Conservation (phyloP, 441 rosid genomes). For the Syzygium syzygioides region DNA sequence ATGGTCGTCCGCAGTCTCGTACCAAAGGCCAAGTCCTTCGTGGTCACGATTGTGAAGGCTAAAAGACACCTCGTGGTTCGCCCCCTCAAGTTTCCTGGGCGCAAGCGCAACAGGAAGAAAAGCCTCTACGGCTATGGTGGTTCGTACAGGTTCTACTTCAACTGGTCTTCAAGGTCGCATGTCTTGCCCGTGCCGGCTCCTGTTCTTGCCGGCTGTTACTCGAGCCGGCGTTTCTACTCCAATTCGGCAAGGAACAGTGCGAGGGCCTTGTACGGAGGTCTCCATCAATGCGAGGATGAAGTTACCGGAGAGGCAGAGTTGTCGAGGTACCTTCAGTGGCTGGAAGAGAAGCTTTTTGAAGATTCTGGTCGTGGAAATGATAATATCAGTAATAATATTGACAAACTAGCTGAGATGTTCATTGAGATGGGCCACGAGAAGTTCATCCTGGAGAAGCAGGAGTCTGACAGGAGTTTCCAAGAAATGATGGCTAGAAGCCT, state of each 20-base stretch:
- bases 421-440: conserved; percentile 75
- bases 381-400: conserved; percentile 46
- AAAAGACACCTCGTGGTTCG: conserved; percentile 11
- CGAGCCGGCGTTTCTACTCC: conserved; percentile 31
- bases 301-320: conserved; percentile 22
- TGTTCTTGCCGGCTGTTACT: conserved; percentile 34
- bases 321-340: conserved; percentile 61
- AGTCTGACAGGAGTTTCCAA: conserved; percentile 80
- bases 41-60: conserved; percentile 35
- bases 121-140: conserved; percentile 40
- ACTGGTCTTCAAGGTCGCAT: conserved; percentile 66
- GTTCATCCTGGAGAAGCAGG: conserved; percentile 85
- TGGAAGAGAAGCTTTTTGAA: conserved; percentile 44
- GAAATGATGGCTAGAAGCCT: conserved; percentile 63
- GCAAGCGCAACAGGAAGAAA: conserved; percentile 24
- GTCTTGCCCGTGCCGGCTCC: conserved; percentile 60
- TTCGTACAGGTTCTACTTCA: conserved; percentile 81
- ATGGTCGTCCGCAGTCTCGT: conserved; percentile 40
- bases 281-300: conserved; percentile 6
- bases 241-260: conserved; percentile 48
- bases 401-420: conserved; percentile 70
- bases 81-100: conserved; percentile 24
- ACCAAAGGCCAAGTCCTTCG: conserved; percentile 47
- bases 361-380: not conserved
- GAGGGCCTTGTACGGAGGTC: conserved; percentile 14